A percentile compares a stretch with the other conserved stretches of the same genome.
Conservation (phyloP, 257 asterid species). For the Rhazya stricta region DNA sequence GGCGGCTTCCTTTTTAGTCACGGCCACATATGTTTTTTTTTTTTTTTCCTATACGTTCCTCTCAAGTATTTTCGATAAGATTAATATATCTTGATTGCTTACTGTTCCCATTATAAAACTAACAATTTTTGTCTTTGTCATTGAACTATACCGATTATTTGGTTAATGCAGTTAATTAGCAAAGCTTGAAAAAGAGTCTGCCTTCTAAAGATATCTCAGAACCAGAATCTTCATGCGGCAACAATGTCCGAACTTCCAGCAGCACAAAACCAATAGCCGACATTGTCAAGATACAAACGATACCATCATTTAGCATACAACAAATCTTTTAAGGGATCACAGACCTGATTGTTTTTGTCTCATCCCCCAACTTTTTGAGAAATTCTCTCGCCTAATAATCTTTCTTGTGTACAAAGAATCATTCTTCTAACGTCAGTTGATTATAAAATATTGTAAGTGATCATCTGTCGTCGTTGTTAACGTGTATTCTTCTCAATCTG, state of each 20-base stretch:
- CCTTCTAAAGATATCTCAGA: background rate
- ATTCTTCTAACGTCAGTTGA: background rate
- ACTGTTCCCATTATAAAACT: background rate
- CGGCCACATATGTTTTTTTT: constrained; percentile 3
- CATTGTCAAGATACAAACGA: background rate
- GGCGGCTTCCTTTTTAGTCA: constrained; percentile 35
- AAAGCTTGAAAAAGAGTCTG: background rate
- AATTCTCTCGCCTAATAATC: too few relatives aligned
- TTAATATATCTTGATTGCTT: constrained; percentile 11
- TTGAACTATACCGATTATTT: background rate
- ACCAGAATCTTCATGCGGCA: constrained; percentile 2
- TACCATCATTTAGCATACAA: constrained; percentile 1
- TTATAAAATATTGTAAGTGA: background rate
- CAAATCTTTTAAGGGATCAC: background rate
- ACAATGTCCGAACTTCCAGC: background rate
- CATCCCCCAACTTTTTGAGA: background rate
- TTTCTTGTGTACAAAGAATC: background rate
- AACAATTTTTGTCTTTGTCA: background rate
- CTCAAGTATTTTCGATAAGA: constrained; percentile 15
- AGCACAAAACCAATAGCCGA: background rate
- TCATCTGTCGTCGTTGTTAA: constrained; percentile 6
- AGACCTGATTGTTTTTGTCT: background rate
- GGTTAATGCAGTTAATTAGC: background rate
- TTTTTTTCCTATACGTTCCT: too few relatives aligned
- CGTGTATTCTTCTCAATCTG: too few relatives aligned